Percentiles rank a stretch among this genome's conserved stretches.
phyloP scores from a whole-genome alignment of 768 basidiomycete genomes.

The Boletus rubropictus region DNA sequence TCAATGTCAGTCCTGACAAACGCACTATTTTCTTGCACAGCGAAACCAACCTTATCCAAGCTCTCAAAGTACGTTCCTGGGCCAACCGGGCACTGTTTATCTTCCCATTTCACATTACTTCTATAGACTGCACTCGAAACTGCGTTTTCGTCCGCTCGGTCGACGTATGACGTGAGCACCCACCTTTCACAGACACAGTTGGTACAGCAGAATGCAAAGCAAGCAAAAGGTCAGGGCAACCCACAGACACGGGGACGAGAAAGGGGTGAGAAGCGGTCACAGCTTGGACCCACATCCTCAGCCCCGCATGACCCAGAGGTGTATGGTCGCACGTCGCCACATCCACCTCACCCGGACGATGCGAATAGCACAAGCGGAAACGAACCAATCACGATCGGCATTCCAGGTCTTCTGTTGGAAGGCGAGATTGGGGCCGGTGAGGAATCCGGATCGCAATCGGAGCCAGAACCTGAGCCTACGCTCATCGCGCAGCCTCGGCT shows the following conservation, averaged over 20 bases:
- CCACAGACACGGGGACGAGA: not conserved
- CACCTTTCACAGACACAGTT: constrained; percentile 20
- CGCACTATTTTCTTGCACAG: constrained; percentile 90
- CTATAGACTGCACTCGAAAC: constrained; percentile 59
- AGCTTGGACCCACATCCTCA: not conserved
- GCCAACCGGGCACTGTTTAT: no score
- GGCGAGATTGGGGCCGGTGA: not conserved
- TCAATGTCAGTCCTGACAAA: constrained; percentile 96
- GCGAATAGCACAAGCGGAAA: not conserved
- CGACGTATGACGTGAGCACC: constrained; percentile 56
- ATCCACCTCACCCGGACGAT: not conserved
- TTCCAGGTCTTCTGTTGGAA: constrained; percentile 8
- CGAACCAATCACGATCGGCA: constrained; percentile 5
- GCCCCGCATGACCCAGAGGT: not conserved
- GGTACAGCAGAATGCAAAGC: constrained; percentile 2
- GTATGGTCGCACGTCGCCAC: not conserved
- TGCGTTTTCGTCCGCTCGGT: constrained; percentile 62
- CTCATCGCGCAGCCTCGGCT: constrained; percentile 8
- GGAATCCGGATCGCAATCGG: constrained; percentile 3
- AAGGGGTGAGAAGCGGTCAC: constrained; percentile 3
- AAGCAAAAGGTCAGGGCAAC: not conserved
- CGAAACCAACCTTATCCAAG: constrained; percentile 71
- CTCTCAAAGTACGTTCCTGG: constrained; percentile 56
- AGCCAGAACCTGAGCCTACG: constrained; percentile 15
- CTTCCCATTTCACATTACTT: not conserved